These are phyloP conservation scores for Ceratocystiopsis sp. DNA, from an alignment of 2,329 filamentous ascomycete species.

Conservation along the genomic window DNA sequence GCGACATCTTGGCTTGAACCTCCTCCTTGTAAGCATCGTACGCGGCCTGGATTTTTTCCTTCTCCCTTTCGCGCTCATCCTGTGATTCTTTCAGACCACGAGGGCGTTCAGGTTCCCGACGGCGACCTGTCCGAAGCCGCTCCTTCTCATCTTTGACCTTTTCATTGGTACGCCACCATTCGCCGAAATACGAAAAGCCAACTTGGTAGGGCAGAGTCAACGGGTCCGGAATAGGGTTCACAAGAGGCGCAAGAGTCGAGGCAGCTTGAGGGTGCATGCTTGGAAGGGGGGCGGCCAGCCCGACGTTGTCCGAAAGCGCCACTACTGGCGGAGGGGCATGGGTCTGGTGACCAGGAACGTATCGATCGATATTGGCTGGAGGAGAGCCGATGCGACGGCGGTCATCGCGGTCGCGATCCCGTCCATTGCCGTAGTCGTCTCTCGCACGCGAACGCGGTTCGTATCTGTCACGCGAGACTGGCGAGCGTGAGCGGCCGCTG, in stretches of 20 bases:
- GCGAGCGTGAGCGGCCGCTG: constrained; percentile 51
- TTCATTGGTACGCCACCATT: constrained; percentile 75
- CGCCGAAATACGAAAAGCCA: constrained; percentile 70
- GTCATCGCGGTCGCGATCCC: constrained; percentile 34
- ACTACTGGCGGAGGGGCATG: constrained; percentile 30
- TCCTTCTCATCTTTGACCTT: constrained; percentile 71
- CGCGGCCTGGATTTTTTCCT: constrained; percentile 56
- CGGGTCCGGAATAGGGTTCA: constrained; percentile 57
- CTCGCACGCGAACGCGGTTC: constrained; percentile 49
- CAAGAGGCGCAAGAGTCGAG: constrained; percentile 24
- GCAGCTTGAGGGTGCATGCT: constrained; percentile 24
- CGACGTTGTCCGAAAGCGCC: constrained; percentile 42
- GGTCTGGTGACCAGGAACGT: constrained; percentile 57
- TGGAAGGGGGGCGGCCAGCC: constrained; percentile 50
- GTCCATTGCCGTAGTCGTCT: constrained; percentile 43
- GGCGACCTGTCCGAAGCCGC: constrained; percentile 48
- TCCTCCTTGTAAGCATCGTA: constrained; percentile 54
- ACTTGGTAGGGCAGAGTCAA: constrained; percentile 61
- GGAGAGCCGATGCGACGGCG: constrained; percentile 43
- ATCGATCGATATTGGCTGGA: constrained; percentile 64
- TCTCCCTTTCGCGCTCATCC: constrained; percentile 65
- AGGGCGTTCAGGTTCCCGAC: too few relatives aligned
- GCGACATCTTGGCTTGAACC: constrained; percentile 62
- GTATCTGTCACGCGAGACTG: constrained; percentile 52
- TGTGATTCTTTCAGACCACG: constrained; percentile 17